Evolutionary conservation across 2,329 filamentous ascomycete species (phyloP).

Genomic region (Byssothecium circinans): DNA sequence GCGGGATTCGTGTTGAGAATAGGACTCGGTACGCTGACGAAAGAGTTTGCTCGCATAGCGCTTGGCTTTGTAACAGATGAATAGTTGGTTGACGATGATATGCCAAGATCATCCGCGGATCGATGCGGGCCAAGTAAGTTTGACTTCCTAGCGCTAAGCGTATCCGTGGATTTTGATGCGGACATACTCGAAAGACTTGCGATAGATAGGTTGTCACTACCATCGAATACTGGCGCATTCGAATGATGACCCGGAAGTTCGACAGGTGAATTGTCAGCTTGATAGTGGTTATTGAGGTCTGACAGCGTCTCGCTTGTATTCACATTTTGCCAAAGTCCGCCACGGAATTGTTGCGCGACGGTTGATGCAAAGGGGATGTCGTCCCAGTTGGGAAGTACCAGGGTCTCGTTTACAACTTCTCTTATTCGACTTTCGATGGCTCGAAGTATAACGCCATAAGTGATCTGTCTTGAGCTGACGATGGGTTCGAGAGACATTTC

Average conservation of each 20-base stretch:
- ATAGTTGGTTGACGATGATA: conserved; percentile 29
- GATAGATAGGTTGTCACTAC: not conserved
- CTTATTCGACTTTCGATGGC: conserved; percentile 95
- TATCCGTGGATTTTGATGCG: conserved; percentile 15
- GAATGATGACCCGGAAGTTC: not conserved
- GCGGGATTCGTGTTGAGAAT: conserved; percentile 67
- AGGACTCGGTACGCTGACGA: conserved; percentile 64
- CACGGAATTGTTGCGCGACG: conserved; percentile 73
- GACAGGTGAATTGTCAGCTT: not conserved
- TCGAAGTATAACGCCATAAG: conserved; percentile 85
- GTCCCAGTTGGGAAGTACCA: conserved; percentile 95
- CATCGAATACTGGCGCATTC: not conserved
- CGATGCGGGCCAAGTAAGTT: conserved; percentile 24
- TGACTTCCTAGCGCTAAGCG: conserved; percentile 23
- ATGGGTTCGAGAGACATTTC: conserved; percentile 94
- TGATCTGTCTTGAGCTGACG: conserved; percentile 92
- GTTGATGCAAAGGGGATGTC: conserved; percentile 90
- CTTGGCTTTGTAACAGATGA: conserved; percentile 48
- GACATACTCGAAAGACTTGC: conserved; percentile 26
- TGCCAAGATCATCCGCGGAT: conserved; percentile 19
- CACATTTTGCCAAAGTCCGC: conserved; percentile 61
- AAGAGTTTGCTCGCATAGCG: conserved; percentile 63
- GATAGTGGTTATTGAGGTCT: not conserved
- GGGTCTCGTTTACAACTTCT: conserved; percentile 87
- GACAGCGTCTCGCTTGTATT: no score